phyloP scores from a whole-genome alignment of 2,329 filamentous ascomycete genomes.

The Phoma sp. region DNA sequence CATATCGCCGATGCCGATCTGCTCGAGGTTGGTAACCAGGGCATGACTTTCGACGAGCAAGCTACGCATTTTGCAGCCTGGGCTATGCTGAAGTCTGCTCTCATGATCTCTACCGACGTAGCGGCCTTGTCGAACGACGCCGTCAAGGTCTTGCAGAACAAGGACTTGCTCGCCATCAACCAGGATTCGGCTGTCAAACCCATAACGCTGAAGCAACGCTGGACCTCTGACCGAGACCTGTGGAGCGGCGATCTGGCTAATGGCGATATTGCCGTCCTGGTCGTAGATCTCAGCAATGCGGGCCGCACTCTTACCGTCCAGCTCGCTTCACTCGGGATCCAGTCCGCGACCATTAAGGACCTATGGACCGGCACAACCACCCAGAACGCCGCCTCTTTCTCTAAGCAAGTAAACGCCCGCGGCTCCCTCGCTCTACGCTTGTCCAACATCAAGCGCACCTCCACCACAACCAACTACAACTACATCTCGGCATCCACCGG shows the following conservation, averaged over 20 bases:
- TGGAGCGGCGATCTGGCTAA: constrained; percentile 30
- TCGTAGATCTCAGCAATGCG: constrained; percentile 27
- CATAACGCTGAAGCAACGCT: constrained; percentile 26
- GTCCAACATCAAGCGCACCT: constrained; percentile 22
- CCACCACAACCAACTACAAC: constrained; percentile 18
- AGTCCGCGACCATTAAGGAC: constrained; percentile 27
- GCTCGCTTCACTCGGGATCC: constrained; percentile 22
- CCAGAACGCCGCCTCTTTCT: constrained; percentile 14
- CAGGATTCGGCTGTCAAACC: constrained; percentile 30
- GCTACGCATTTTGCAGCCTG: constrained; percentile 30
- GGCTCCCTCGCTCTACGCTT: constrained; percentile 25
- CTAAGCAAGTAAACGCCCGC: constrained; percentile 27
- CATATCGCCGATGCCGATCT: constrained; percentile 30
- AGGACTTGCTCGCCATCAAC: constrained; percentile 28
- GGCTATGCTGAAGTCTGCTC: constrained; percentile 31
- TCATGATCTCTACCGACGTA: constrained; percentile 29
- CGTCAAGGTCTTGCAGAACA: constrained; percentile 28
- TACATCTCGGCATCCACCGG: constrained; percentile 24
- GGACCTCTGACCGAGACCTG: constrained; percentile 24
- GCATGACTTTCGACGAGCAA: constrained; percentile 30
- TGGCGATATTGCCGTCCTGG: constrained; percentile 25
- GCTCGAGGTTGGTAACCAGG: constrained; percentile 25
- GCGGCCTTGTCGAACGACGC: constrained; percentile 16
- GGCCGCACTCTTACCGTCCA: constrained; percentile 21
- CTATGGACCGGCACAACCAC: constrained; percentile 23